Percentiles rank a stretch among this genome's conserved stretches.
These are phyloP conservation scores for Paramecium sonneborni DNA, from an alignment of 73 alveolate genomes.

Conservation along the genomic window DNA sequence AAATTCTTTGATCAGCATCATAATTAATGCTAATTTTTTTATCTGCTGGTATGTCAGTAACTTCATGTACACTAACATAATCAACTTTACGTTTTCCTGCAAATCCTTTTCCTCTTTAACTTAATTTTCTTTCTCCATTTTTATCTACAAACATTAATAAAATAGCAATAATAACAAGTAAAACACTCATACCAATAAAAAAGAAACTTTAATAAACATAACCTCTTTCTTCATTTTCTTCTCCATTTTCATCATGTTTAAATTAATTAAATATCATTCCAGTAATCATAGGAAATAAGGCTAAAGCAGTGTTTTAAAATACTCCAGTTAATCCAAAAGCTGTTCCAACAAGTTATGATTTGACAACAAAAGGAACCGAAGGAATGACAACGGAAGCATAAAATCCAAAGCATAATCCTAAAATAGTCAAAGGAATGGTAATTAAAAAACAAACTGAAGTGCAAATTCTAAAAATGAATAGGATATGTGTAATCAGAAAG, in stretches of 20 bases:
- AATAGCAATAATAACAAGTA: background rate
- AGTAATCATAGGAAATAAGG: constrained; percentile 77
- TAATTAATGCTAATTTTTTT: background rate
- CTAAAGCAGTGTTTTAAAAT: constrained; percentile 75
- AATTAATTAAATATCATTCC: constrained; percentile 53
- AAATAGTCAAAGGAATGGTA: constrained; percentile 46
- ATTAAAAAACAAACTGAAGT: background rate
- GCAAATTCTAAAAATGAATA: background rate
- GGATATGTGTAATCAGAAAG: constrained; percentile 18
- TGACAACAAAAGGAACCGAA: constrained; percentile 75
- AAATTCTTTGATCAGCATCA: background rate
- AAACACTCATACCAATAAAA: constrained; percentile 6
- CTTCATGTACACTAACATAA: background rate
- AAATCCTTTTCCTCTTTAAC: background rate
- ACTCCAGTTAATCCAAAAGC: constrained; percentile 83
- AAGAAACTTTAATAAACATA: background rate
- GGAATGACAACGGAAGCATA: constrained; percentile 81
- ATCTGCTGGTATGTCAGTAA: background rate
- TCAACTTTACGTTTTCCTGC: background rate
- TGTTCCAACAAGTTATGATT: constrained; percentile 78
- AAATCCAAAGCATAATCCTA: constrained; percentile 78
- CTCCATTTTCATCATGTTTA: background rate
- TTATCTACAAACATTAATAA: background rate
- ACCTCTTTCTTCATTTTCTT: constrained; percentile 5
- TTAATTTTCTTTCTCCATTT: background rate